Conservation (phyloP, 306 rosid genomes). For the Vicia faba region DNA sequence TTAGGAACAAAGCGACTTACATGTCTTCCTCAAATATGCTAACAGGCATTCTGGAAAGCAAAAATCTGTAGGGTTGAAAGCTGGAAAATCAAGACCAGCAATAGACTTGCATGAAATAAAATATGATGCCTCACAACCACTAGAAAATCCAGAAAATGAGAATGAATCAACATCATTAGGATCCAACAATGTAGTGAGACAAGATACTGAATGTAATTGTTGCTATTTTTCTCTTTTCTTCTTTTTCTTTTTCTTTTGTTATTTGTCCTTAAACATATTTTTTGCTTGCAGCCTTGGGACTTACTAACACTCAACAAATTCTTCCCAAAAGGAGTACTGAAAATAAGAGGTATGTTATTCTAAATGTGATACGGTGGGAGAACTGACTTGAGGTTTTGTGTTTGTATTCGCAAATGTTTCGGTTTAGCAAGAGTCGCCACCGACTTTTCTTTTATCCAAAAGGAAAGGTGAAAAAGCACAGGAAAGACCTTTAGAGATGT, state of each 20-base stretch:
- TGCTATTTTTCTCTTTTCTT: not conserved
- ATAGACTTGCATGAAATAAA: conserved; percentile 37
- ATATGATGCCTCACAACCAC: conserved; percentile 10
- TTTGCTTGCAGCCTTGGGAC: conserved; percentile 56
- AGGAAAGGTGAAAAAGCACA: too few species aligned
- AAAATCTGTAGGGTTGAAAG: conserved; percentile 50
- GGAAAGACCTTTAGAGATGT: too few species aligned
- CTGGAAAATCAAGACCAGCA: conserved; percentile 46
- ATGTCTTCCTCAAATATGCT: conserved; percentile 31
- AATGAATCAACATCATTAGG: conserved; percentile 28
- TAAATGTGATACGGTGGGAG: too few species aligned
- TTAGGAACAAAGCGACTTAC: conserved; percentile 29
- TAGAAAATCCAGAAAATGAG: conserved; percentile 38
- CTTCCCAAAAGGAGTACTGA: conserved; percentile 41
- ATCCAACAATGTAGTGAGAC: conserved; percentile 35
- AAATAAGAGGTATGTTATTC: conserved; percentile 59
- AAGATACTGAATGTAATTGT: conserved; percentile 39
- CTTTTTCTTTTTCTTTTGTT: not conserved
- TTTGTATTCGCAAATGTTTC: too few species aligned
- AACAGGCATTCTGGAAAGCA: conserved; percentile 56
- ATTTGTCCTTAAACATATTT: conserved; percentile 28
- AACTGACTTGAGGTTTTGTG: too few species aligned
- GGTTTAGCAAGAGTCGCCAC: too few species aligned
- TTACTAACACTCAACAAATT: conserved; percentile 40
- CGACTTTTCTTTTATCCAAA: too few species aligned